These are phyloP conservation scores for Zalaria obscura DNA, from an alignment of 2,329 filamentous ascomycete genomes.

Conservation along the genomic window DNA sequence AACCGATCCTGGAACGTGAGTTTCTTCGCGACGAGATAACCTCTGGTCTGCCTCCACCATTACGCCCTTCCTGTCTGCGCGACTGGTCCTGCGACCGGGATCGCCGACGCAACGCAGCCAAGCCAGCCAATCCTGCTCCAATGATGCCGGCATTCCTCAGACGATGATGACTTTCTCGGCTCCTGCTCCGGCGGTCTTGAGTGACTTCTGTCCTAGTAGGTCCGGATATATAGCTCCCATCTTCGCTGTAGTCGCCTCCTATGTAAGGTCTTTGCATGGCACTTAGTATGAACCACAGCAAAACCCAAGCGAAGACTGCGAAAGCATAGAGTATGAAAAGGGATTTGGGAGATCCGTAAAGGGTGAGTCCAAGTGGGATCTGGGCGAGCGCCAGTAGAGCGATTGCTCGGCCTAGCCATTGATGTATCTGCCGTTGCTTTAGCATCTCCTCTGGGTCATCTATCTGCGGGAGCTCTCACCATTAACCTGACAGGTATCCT, in stretches of 20 bases:
- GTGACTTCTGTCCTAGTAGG: slow-evolving; percentile 4
- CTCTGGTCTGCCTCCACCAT: slow-evolving; percentile 14
- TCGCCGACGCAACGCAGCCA: slow-evolving; percentile 31
- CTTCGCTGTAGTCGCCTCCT: slow-evolving; percentile 16
- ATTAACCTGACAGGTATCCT: slow-evolving; percentile 45
- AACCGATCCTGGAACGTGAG: slow-evolving; percentile 5
- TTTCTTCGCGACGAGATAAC: slow-evolving; percentile 1
- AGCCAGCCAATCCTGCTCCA: slow-evolving; percentile 40
- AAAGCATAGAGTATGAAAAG: slow-evolving; percentile 78
- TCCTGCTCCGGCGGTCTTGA: slow-evolving; percentile 6
- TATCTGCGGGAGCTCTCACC: slow-evolving; percentile 19
- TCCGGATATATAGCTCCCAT: slow-evolving; percentile 7
- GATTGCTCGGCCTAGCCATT: slow-evolving; percentile 70
- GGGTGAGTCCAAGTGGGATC: slow-evolving; percentile 72
- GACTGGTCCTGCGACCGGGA: not conserved
- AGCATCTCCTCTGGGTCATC: not conserved
- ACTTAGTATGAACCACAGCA: slow-evolving; percentile 6
- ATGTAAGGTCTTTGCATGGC: slow-evolving; percentile 18
- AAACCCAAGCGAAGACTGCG: slow-evolving; percentile 32
- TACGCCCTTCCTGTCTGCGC: slow-evolving; percentile 16
- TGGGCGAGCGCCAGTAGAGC: slow-evolving; percentile 75
- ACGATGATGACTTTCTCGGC: slow-evolving; percentile 3
- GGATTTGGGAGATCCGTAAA: slow-evolving; percentile 79
- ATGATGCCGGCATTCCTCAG: slow-evolving; percentile 8
- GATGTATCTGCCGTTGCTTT: slow-evolving; percentile 48